Percentiles rank a stretch among this genome's conserved stretches.
Evolutionary conservation across 495 filamentous ascomycete genomes (phyloP).

Genomic region (Tuber calosporum): DNA sequence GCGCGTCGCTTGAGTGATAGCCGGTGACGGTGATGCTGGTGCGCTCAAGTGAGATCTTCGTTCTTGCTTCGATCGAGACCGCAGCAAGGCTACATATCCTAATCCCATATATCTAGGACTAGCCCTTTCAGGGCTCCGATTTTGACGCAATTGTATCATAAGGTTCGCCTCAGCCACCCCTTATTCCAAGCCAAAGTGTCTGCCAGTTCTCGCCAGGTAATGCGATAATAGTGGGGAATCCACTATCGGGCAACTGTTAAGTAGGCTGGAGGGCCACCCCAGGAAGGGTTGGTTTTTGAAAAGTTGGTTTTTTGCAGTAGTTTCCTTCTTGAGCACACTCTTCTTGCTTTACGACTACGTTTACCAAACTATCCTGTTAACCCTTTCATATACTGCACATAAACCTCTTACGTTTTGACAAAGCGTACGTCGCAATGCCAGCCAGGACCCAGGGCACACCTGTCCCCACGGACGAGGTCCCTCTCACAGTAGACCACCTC

Average conservation of each 20-base stretch:
- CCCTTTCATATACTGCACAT: not conserved
- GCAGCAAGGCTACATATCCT: not conserved
- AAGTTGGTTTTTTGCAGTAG: not conserved
- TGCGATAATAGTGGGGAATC: not conserved
- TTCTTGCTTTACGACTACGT: not conserved
- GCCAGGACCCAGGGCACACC: not conserved
- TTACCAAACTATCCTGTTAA: not conserved
- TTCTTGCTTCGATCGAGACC: not conserved
- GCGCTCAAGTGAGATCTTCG: not conserved
- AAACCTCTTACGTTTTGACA: not conserved
- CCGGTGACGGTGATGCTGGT: not conserved
- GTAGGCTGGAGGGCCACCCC: not conserved
- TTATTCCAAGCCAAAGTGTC: not conserved
- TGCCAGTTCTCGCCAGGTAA: not conserved
- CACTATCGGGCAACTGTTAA: not conserved
- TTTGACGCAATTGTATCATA: not conserved
- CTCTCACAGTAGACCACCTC: slow-evolving; percentile 32
- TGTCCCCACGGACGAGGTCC: not conserved
- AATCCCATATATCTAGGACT: not conserved
- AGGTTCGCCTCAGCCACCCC: not conserved
- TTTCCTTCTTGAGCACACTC: not conserved
- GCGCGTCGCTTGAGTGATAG: not conserved
- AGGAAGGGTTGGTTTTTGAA: not conserved
- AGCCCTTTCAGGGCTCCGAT: not conserved
- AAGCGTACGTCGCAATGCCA: not conserved